Evolutionary conservation across 2,329 filamentous ascomycete species (phyloP).

Genomic region (Aspergillus melleus): DNA sequence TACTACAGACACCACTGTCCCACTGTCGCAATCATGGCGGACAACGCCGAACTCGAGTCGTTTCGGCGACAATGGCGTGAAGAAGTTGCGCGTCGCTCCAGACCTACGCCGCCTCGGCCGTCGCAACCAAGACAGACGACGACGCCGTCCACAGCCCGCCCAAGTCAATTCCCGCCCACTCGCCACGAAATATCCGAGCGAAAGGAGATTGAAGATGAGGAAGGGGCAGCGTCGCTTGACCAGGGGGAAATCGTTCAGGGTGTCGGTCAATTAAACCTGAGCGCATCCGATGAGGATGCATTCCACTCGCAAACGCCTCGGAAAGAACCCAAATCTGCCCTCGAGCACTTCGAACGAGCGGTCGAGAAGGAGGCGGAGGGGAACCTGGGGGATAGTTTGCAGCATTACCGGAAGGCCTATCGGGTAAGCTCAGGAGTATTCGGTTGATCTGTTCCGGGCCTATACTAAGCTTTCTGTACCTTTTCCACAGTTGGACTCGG

Average conservation of each 20-base stretch:
- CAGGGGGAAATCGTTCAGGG: constrained; percentile 36
- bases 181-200: constrained; percentile 39
- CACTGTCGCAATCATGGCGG: constrained; percentile 31
- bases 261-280: constrained; percentile 36
- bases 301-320: constrained; percentile 31
- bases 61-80: constrained; percentile 86
- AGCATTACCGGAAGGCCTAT: constrained; percentile 86
- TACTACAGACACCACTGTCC: constrained; percentile 1
- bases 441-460: background rate
- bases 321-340: constrained; percentile 67
- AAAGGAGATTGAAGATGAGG: constrained; percentile 40
- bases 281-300: constrained; percentile 38
- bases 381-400: constrained; percentile 83
- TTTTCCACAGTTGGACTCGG: constrained; percentile 69
- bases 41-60: constrained; percentile 73
- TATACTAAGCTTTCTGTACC: constrained; percentile 5
- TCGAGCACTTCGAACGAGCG: constrained; percentile 91
- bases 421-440: constrained; percentile 55
- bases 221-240: constrained; percentile 21
- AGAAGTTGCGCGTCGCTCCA: constrained; percentile 64
- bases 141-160: constrained; percentile 20
- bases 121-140: constrained; percentile 16
- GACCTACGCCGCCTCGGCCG: constrained; percentile 14
- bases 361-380: constrained; percentile 85
- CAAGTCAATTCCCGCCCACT: constrained; percentile 37